Evolutionary conservation across 2,329 filamentous ascomycete genomes (phyloP).

Genomic region (Cordyceps farinosa): DNA sequence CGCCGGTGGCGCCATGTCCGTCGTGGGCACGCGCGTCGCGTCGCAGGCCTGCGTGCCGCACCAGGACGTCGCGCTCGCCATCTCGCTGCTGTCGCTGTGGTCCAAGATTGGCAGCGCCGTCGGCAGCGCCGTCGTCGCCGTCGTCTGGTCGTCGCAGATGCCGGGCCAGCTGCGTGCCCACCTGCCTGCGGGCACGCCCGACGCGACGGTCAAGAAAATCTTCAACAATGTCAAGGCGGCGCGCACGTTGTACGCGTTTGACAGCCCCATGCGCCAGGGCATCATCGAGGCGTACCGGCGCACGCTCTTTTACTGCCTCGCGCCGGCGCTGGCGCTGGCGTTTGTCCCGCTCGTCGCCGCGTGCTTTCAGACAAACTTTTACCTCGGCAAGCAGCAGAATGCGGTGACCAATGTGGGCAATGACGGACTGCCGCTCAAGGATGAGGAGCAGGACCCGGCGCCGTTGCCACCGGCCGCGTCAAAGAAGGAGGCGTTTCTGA

Average conservation of each 20-base stretch:
- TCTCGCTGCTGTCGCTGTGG: slow-evolving; percentile 38
- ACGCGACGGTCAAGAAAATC: slow-evolving; percentile 20
- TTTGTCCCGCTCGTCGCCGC: slow-evolving; percentile 33
- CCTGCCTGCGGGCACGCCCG: slow-evolving; percentile 24
- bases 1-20: slow-evolving; percentile 35
- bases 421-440: slow-evolving; percentile 25
- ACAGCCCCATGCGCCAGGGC: slow-evolving; percentile 24
- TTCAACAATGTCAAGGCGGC: slow-evolving; percentile 9
- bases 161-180: slow-evolving; percentile 25
- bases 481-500: slow-evolving; percentile 27
- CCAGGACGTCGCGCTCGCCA: slow-evolving; percentile 38
- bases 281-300: slow-evolving; percentile 30
- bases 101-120: slow-evolving; percentile 38
- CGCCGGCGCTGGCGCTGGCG: slow-evolving; percentile 30
- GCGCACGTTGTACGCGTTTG: slow-evolving; percentile 17
- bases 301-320: slow-evolving; percentile 34
- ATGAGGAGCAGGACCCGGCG: slow-evolving; percentile 22
- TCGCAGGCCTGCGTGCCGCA: slow-evolving; percentile 41
- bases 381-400: slow-evolving; percentile 31
- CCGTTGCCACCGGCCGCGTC: slow-evolving; percentile 21
- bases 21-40: slow-evolving; percentile 39
- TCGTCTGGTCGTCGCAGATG: slow-evolving; percentile 37
- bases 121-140: slow-evolving; percentile 32
- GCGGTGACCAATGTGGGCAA: slow-evolving; percentile 28
- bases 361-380: slow-evolving; percentile 38